Evolutionary conservation across 495 filamentous ascomycete genomes (phyloP).

Genomic region (Neurospora hispaniola): DNA sequence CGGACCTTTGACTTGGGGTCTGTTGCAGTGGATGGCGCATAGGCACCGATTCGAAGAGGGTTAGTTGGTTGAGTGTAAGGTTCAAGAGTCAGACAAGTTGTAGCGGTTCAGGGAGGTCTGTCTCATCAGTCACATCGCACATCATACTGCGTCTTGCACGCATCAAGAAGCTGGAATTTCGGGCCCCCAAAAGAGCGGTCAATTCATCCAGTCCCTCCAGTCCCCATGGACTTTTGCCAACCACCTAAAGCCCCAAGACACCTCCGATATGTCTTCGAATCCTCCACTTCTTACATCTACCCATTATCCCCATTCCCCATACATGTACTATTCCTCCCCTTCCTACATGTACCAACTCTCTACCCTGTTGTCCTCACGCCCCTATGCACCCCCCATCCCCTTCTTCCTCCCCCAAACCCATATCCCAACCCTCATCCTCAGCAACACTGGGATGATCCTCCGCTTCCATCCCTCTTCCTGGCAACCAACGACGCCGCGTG

Average conservation of each 20-base stretch:
- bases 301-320: neutral
- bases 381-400: neutral
- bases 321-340: neutral
- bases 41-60: neutral
- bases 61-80: neutral
- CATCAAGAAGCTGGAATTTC: neutral
- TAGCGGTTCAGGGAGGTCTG: neutral
- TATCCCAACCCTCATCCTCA: neutral
- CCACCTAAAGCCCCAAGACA: neutral
- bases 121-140: neutral
- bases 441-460: neutral
- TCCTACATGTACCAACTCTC: neutral
- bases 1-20: too few relatives aligned
- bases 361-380: neutral
- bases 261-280: neutral
- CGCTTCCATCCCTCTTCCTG: neutral
- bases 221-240: neutral
- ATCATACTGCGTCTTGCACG: neutral
- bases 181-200: neutral
- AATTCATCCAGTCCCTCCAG: neutral
- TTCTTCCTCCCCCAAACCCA: neutral
- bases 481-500: neutral
- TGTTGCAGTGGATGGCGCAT: too few relatives aligned
- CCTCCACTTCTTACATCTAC: neutral
- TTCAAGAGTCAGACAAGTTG: neutral